Evolutionary conservation across 345 rosid species (phyloP), one percentile per base, ranked within the genome.

Genomic region (Limnanthes douglasii): DNA sequence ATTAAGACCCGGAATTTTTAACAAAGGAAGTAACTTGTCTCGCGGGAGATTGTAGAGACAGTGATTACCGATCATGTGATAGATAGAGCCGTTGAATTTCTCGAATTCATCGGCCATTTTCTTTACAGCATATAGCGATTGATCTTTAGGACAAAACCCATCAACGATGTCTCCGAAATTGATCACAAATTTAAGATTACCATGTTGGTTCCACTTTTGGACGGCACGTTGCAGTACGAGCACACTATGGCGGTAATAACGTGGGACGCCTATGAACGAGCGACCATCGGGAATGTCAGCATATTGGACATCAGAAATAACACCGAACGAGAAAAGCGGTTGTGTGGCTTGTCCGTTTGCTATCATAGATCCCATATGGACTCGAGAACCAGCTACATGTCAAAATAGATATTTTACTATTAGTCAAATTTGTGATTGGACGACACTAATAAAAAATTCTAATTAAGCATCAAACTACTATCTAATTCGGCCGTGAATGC

Each of bases 31-130:
- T 36, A 84, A 35, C 51, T 72, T 50, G 33, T 61, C 63, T 5
- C 95, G 81, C 8, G 82, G 79, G 55, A 90, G 94, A 54, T 90
- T 90, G 65, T 90, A 90, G n/a, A 84, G 82, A 41, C 95, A 84
- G 48, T 90, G 98, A 45, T 90, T 84, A 6, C 96, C 98, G 37
- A 90, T 84, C 79, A 84, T 50, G 46, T 90, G 98, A 69, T 74
- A 70, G 12, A 70, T 64, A 0, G 75, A 70, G n/a, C 94, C 86
- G 3, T 59, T 39, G 43, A 84, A 77, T 19, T 75, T 77, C 21
- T 68, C 60, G 19, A 80, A 74, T 31, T 84, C 92, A 25, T 11
- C 4, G 10, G 38, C 63, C 3, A 84, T 44, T 54, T 61, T 75
- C 61, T 60, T 59, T 15, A 77, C 73, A 11, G 70, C 54, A 43